phyloP scores from a whole-genome alignment of 495 filamentous ascomycete genomes.

The Hypoxylon rickii region DNA sequence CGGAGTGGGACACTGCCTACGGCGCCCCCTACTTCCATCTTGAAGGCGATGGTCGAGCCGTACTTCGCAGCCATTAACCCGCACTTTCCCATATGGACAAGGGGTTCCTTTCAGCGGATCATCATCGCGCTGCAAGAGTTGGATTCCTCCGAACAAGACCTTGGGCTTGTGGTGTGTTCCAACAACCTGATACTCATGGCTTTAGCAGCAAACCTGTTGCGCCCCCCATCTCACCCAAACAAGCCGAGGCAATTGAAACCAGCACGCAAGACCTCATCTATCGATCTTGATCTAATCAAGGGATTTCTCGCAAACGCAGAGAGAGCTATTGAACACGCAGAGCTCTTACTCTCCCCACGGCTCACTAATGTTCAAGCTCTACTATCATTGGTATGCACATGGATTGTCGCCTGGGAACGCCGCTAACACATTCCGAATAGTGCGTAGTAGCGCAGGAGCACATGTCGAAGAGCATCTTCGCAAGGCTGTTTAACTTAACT shows the following conservation, averaged over 20 bases:
- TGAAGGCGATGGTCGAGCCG: constrained; percentile 24
- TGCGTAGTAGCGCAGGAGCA: constrained; percentile 26
- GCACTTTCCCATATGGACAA: constrained; percentile 25
- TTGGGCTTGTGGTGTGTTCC: constrained; percentile 13
- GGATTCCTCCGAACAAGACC: constrained; percentile 4
- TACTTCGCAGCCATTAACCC: constrained; percentile 20
- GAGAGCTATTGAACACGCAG: constrained; percentile 18
- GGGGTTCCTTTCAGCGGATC: constrained; percentile 5
- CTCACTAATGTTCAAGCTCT: constrained; percentile 26
- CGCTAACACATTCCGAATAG: constrained; percentile 8
- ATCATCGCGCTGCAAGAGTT: background rate
- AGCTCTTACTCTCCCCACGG: constrained; percentile 12
- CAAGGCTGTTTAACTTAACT: constrained; percentile 11
- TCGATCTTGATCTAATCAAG: constrained; percentile 17
- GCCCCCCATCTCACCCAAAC: background rate
- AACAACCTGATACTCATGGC: constrained; percentile 26
- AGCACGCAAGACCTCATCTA: constrained; percentile 9
- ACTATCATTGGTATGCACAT: constrained; percentile 18
- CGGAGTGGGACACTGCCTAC: constrained; percentile 13
- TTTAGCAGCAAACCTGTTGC: constrained; percentile 13
- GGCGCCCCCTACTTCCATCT: constrained; percentile 16
- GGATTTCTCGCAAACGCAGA: constrained; percentile 23
- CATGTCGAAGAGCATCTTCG: constrained; percentile 9
- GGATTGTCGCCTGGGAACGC: background rate
- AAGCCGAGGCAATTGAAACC: constrained; percentile 6